Percentiles rank a stretch among this genome's conserved stretches.
Evolutionary conservation across 2,329 filamentous ascomycete species (phyloP).

Genomic region (Hypomyces rosellus): DNA sequence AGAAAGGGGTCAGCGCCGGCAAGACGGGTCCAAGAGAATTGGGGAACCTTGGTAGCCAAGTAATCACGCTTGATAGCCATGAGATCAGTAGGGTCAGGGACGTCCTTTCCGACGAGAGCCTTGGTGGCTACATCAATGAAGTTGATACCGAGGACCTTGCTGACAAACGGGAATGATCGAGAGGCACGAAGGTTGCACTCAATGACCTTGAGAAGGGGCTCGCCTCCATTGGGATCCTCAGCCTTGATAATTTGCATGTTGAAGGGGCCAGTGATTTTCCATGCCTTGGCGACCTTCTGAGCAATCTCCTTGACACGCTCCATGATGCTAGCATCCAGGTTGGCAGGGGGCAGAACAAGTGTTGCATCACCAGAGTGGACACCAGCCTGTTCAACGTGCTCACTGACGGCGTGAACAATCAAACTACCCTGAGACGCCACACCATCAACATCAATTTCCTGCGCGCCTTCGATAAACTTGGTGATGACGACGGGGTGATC

Average conservation of each 20-base stretch:
- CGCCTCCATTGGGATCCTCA: constrained; percentile 65
- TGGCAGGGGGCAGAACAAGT: constrained; percentile 79
- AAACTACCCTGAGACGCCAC: constrained; percentile 83
- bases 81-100: constrained; percentile 78
- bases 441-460: constrained; percentile 95
- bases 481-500: constrained; percentile 98
- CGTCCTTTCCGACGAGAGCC: constrained; percentile 77
- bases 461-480: constrained; percentile 94
- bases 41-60: constrained; percentile 92
- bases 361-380: constrained; percentile 98
- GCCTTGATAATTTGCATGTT: constrained; percentile 99
- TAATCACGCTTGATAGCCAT: constrained; percentile 90
- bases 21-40: constrained; percentile 98
- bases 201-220: constrained; percentile 84
- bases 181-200: constrained; percentile 97
- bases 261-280: constrained; percentile 96
- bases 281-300: constrained; percentile 91
- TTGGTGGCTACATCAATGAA: constrained; percentile 95
- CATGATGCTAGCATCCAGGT: constrained; percentile 71
- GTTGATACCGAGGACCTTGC: constrained; percentile 92
- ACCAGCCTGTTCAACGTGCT: constrained; percentile 95
- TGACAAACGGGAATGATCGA: constrained; percentile 96
- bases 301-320: constrained; percentile 91
- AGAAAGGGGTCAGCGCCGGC: constrained; percentile 96
- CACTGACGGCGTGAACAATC: constrained; percentile 83